Evolutionary conservation across 495 filamentous ascomycete genomes (phyloP).

Genomic region (Apodospora peruviana): DNA sequence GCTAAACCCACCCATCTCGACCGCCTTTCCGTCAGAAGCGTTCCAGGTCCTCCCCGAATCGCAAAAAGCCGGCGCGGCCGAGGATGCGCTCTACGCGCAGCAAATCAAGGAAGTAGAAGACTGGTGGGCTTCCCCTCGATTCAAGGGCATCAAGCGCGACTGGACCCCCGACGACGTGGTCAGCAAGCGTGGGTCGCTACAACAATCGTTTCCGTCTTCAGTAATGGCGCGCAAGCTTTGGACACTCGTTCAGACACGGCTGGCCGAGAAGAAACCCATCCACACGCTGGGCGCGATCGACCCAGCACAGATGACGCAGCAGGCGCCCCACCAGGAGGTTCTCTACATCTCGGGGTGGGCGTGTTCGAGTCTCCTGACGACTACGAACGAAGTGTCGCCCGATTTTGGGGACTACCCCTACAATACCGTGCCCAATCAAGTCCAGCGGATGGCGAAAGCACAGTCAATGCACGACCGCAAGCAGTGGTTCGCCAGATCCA

Average conservation of each 20-base stretch:
- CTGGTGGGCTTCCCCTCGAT: slow-evolving; percentile 84
- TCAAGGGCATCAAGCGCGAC: slow-evolving; percentile 81
- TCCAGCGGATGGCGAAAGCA: slow-evolving; percentile 91
- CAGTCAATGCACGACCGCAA: slow-evolving; percentile 95
- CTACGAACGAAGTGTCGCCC: slow-evolving; percentile 92
- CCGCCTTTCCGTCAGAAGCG: slow-evolving; percentile 57
- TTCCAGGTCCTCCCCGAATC: slow-evolving; percentile 74
- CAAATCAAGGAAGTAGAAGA: slow-evolving; percentile 76
- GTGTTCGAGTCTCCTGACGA: slow-evolving; percentile 85
- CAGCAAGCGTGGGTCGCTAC: slow-evolving; percentile 80
- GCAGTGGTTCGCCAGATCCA: slow-evolving; percentile 79
- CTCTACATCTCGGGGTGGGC: slow-evolving; percentile 97
- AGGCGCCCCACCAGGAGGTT: slow-evolving; percentile 91
- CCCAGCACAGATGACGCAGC: slow-evolving; percentile 97
- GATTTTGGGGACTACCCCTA: slow-evolving; percentile 99
- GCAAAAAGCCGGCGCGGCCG: slow-evolving; percentile 67
- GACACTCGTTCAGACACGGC: slow-evolving; percentile 72
- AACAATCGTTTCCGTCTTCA: slow-evolving; percentile 84
- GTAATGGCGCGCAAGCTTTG: slow-evolving; percentile 93
- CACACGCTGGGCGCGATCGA: slow-evolving; percentile 98
- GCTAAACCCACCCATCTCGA: slow-evolving; percentile 42
- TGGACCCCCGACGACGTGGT: slow-evolving; percentile 89
- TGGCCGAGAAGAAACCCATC: slow-evolving; percentile 73
- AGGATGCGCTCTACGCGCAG: slow-evolving; percentile 73
- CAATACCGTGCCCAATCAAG: slow-evolving; percentile 97